These are phyloP conservation scores for Coleophoma crateriformis DNA, from an alignment of 2,329 filamentous ascomycete species.

Conservation along the genomic window DNA sequence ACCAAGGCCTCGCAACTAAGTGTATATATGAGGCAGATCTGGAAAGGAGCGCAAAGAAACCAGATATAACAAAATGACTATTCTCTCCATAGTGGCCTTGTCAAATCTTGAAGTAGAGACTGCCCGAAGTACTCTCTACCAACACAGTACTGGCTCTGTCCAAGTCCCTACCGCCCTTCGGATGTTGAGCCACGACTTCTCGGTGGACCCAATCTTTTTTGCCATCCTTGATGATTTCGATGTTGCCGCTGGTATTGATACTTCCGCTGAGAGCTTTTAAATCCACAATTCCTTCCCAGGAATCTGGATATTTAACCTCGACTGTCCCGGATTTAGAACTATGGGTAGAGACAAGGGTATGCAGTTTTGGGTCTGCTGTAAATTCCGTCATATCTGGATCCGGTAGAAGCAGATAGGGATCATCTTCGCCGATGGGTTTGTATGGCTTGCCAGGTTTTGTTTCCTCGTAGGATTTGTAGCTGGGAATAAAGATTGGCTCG, in stretches of 20 bases:
- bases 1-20: too few relatives aligned
- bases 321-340: constrained; percentile 13
- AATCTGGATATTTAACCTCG: constrained; percentile 15
- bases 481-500: constrained; percentile 18
- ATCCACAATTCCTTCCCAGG: constrained; percentile 20
- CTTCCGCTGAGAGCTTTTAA: constrained; percentile 17
- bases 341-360: constrained; percentile 16
- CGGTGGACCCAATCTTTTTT: constrained; percentile 14
- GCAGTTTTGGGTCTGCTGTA: constrained; percentile 7
- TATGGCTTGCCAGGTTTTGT: constrained; percentile 1
- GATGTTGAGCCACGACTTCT: constrained; percentile 17
- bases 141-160: constrained; percentile 13
- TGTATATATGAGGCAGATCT: too few relatives aligned
- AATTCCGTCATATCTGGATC: too few relatives aligned
- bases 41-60: too few relatives aligned
- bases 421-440: constrained; percentile 9
- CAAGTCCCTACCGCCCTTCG: constrained; percentile 9
- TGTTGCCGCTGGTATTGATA: constrained; percentile 14
- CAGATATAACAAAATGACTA: background rate
- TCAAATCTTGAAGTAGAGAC: constrained; percentile 11
- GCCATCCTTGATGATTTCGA: constrained; percentile 13
- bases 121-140: constrained; percentile 16
- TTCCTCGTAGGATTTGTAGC: background rate
- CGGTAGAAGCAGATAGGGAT: constrained; percentile 13
- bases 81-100: background rate